Conservation (phyloP, 164 flowering plant species). For the Stephania cephalantha region DNA sequence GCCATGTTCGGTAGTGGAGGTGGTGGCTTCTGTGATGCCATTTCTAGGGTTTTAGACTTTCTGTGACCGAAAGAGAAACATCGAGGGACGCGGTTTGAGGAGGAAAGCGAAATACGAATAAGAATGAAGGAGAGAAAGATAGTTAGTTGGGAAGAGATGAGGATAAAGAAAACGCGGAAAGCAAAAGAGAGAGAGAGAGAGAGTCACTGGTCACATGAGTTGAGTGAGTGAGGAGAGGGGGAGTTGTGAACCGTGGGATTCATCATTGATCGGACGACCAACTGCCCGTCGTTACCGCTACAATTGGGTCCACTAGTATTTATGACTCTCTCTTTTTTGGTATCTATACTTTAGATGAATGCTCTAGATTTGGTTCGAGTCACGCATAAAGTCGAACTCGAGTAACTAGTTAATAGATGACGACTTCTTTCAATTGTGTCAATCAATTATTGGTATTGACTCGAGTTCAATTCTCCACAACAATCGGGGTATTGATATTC, state of each 20-base stretch:
- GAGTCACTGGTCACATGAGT: background rate
- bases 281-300: background rate
- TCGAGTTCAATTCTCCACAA: no score
- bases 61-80: background rate
- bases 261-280: background rate
- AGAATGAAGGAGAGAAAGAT: background rate
- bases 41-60: background rate
- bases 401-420: no score
- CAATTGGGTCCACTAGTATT: no score
- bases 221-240: background rate
- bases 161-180: background rate
- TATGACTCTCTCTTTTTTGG: no score
- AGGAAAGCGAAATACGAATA: background rate
- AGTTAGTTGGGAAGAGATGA: background rate
- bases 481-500: no score
- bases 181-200: background rate
- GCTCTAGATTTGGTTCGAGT: no score
- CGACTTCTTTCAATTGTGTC: no score
- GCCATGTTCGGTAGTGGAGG: no score
- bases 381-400: no score
- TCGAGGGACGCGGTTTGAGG: constrained; percentile 2
- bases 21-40: no score
- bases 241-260: background rate
- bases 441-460: no score
- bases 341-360: no score